Conservation (phyloP, 768 basidiomycete species). For the Glaciozyma martinii region DNA sequence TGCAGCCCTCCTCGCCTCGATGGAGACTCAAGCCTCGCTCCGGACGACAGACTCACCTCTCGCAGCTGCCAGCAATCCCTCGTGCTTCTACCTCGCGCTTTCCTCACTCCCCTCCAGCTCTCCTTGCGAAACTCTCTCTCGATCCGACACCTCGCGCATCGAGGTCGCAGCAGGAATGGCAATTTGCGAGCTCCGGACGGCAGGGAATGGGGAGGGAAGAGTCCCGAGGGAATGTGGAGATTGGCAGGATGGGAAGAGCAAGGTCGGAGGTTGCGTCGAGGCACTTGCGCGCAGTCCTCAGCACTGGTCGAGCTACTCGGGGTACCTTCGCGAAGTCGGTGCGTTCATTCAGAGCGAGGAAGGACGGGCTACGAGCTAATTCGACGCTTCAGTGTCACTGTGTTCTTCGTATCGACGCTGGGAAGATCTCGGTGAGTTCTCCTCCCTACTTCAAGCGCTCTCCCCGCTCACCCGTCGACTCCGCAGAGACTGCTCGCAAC, state of each 20-base stretch:
- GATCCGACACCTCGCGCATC: slow-evolving; percentile 6
- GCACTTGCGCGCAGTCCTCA: slow-evolving; percentile 12
- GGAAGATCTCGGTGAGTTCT: slow-evolving; percentile 8
- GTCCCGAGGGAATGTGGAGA: slow-evolving; percentile 6
- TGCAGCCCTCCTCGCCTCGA: too few relatives aligned
- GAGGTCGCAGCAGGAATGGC: slow-evolving; percentile 13
- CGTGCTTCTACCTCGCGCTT: slow-evolving; percentile 17
- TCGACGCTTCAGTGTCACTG: slow-evolving; percentile 1
- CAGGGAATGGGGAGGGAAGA: not conserved
- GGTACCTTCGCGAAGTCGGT: slow-evolving; percentile 16
- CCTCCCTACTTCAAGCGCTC: not conserved
- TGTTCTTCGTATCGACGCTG: slow-evolving; percentile 9
- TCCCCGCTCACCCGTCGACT: not conserved
- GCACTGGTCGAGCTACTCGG: slow-evolving; percentile 11
- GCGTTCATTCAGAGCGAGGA: not conserved
- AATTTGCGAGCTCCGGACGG: slow-evolving; percentile 12
- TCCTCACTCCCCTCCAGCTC: not conserved
- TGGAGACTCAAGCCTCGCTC: too few relatives aligned
- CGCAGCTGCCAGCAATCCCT: not conserved
- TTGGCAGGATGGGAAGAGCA: not conserved
- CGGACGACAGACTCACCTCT: not conserved
- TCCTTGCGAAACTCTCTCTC: slow-evolving; percentile 16
- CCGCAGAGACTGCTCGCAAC: slow-evolving; percentile 7
- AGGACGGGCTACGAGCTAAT: not conserved
- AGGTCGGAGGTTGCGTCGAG: slow-evolving; percentile 3